These are phyloP conservation scores for Eustoma russellianum DNA, from an alignment of 257 asterid genomes.

Conservation along the genomic window DNA sequence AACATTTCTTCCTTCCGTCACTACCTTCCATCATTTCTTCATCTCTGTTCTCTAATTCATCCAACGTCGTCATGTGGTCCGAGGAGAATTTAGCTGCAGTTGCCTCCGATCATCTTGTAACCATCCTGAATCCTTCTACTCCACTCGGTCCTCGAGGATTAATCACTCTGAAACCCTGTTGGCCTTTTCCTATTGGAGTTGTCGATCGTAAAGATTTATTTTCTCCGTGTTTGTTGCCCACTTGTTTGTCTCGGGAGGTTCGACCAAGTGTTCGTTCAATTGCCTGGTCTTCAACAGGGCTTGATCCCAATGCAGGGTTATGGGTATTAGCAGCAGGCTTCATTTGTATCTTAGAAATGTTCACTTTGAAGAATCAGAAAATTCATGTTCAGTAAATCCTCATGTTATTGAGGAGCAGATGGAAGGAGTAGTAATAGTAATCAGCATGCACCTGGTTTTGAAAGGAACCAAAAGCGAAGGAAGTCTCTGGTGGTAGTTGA, in stretches of 20 bases:
- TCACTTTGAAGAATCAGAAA: slow-evolving; percentile 38
- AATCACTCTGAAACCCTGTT: slow-evolving; percentile 39
- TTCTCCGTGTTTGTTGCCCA: slow-evolving; percentile 60
- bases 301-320: slow-evolving; percentile 72
- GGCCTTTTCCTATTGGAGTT: slow-evolving; percentile 73
- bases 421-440: too few relatives aligned
- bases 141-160: slow-evolving; percentile 63
- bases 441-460: too few relatives aligned
- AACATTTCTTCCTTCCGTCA: too few relatives aligned
- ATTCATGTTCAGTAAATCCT: slow-evolving; percentile 25
- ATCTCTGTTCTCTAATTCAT: too few relatives aligned
- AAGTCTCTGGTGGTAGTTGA: too few relatives aligned
- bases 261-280: slow-evolving; percentile 74
- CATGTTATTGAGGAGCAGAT: slow-evolving; percentile 13
- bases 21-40: too few relatives aligned
- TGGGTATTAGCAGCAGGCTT: slow-evolving; percentile 60
- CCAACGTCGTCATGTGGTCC: slow-evolving; percentile 78
- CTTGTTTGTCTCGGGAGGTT: slow-evolving; percentile 46
- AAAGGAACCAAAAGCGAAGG: too few relatives aligned
- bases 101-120: slow-evolving; percentile 62
- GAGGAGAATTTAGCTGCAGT: slow-evolving; percentile 82
- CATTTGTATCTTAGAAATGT: slow-evolving; percentile 29
- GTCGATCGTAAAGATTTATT: slow-evolving; percentile 59
- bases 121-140: slow-evolving; percentile 33
- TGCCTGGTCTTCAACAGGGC: slow-evolving; percentile 90